Evolutionary conservation across 495 filamentous ascomycete species (phyloP).

Genomic region (Penicillium daleae): DNA sequence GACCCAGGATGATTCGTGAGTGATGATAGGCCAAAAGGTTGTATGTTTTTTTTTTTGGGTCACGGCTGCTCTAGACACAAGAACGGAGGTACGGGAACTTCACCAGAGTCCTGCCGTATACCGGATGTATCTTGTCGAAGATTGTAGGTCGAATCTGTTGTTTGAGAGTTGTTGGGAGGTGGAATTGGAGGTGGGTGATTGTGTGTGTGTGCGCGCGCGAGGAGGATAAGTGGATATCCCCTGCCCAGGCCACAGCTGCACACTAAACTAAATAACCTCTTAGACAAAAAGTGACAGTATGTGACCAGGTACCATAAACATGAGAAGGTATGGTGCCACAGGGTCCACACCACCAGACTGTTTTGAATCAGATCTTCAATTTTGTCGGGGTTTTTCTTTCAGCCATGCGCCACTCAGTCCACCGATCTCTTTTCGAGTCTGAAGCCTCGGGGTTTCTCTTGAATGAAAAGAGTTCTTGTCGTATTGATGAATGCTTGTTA

Average conservation of each 20-base stretch:
- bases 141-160: neutral
- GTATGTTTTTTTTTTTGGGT: neutral
- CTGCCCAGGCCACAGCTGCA: slow-evolving; percentile 1
- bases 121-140: neutral
- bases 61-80: neutral
- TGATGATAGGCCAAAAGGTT: neutral
- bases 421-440: neutral
- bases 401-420: slow-evolving; percentile 4
- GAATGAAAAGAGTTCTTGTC: neutral
- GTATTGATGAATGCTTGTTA: neutral
- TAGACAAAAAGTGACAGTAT: neutral
- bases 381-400: neutral
- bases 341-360: neutral
- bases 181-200: neutral
- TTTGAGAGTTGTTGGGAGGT: neutral
- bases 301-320: neutral
- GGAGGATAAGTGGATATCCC: slow-evolving; percentile 8
- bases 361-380: slow-evolving; percentile 1
- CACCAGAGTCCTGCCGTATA: neutral
- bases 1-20: neutral
- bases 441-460: neutral
- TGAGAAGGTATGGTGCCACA: neutral
- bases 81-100: neutral
- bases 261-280: slow-evolving; percentile 1
- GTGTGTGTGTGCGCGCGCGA: neutral